These are phyloP conservation scores for Theileria sp. DNA, from an alignment of 169 alveolate genomes.

Conservation along the genomic window DNA sequence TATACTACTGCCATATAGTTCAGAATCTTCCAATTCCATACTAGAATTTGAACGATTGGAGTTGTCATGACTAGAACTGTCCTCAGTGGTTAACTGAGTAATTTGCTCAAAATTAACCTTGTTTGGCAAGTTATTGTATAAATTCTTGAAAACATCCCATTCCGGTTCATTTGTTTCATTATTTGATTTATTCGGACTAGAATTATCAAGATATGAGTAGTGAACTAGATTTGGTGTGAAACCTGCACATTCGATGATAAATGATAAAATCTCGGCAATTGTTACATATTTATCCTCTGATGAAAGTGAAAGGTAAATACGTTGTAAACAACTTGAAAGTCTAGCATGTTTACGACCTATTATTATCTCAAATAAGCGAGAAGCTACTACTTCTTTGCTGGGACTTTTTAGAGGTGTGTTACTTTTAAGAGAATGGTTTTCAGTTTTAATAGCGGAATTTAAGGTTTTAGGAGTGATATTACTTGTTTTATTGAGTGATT, in stretches of 20 bases:
- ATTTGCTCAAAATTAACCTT: slow-evolving; percentile 10
- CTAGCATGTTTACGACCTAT: slow-evolving; percentile 42
- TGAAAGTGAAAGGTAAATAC: slow-evolving; percentile 31
- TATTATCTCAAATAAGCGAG: slow-evolving; percentile 57
- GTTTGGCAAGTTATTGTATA: neutral
- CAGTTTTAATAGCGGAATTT: neutral
- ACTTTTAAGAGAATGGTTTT: neutral
- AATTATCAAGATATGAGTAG: neutral
- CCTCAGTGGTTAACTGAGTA: neutral
- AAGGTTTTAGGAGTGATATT: neutral
- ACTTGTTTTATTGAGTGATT: neutral
- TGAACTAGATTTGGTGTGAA: slow-evolving; percentile 40
- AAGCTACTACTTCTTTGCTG: neutral
- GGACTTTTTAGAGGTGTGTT: slow-evolving; percentile 5
- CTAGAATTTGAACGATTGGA: neutral
- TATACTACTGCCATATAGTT: neutral
- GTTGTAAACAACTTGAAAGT: slow-evolving; percentile 52
- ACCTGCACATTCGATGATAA: slow-evolving; percentile 64
- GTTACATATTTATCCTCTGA: slow-evolving; percentile 34
- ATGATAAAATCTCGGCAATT: slow-evolving; percentile 58
- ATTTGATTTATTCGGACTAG: neutral
- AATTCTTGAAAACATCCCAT: slow-evolving; percentile 15
- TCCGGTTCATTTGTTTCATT: neutral
- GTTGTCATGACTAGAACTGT: neutral
- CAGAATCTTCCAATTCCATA: neutral